Evolutionary conservation across 495 filamentous ascomycete genomes (phyloP), one percentile per base, ranked within the genome.

Genomic region (Collariella sp.): DNA sequence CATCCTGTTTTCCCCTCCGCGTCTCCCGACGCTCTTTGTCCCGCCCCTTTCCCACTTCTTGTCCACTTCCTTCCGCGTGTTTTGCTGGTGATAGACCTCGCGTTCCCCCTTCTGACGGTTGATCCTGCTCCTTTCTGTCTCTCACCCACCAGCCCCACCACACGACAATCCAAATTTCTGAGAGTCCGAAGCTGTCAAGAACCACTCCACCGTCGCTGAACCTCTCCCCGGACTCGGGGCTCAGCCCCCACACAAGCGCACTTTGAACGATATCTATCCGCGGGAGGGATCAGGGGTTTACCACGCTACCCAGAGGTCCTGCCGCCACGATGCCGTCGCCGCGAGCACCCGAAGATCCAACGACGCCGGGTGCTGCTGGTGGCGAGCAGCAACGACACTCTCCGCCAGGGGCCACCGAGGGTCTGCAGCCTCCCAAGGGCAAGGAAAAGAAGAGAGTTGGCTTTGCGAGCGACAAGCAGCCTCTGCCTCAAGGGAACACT

Each of bases 371-470:
- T 18, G 15, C 12, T 23, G 7, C 41, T 40, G 23, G 20, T 31
- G 29, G 7, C 19, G 46, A 56, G 12, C 49, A 50, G 34, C 42
- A 43, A 39, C 16, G 38, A 11, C 36, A 50, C 10, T 36, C 50
- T 13, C 40, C 48, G 5, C 46, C 49, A 36, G 41, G 11, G 10
- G 16, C n/a, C 9, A 22, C 9, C 3, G 52, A 55, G 12, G 45
- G 22, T n/a, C 15, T 24, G 13, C 55, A 43, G 16, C 55, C 49
- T 13, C 48, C 52, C 36, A 66, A 55, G 40, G 55, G 51, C 22
- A 69, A 52, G 48, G 66, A 67, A 55, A 69, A 67, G 55, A 69
- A 69, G 47, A 58, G 50, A 35, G 66, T 69, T 19, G 66, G 62
- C 10, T 69, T 69, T 23, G 55, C 50, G 3, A 57, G 55, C 23